Evolutionary conservation across 192 early-diverging fungal genomes (phyloP), one percentile per base, ranked within the genome.

Genomic region (Backusella australiensis): DNA sequence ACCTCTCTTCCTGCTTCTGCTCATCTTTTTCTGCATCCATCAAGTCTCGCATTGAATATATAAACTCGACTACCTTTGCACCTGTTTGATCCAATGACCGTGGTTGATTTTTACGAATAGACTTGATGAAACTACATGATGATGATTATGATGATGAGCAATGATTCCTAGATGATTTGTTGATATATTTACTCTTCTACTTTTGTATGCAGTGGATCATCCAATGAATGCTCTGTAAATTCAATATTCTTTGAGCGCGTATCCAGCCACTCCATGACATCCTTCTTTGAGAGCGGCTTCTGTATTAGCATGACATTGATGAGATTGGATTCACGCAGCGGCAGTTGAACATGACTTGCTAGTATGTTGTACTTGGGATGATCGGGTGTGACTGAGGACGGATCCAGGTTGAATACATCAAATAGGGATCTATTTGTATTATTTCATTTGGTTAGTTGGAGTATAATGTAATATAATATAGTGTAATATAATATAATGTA

Each of bases 301-400:
- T 83, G 82, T 46, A 83, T 79, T 42, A 83, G 12, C 75, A 79
- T 83, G 32, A 77, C 75, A 36, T 52, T 70, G 21, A 82, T 82
- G 0, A 52, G 14, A 17, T 77, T 67, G 14, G 76, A 39, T 26
- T 72, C 56, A 32, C 68, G 41, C 19, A 83, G 6, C 1, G 70
- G 42, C 8, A 83, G 35, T 14, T 75, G 77, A n/a, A 83, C 82
- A 73, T 83, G 82, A 5, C 74, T 80, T 6, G 82, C 82, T 4
- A 83, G 73, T 12, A 83, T 79, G 49, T 75, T 76, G 21, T 74
- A 75, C 7, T 49, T 53, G 7, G 78, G 77, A 29, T 82, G 77
- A 17, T 82, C 77, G 6, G 77, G 32, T 15, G 81, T 76, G 49
- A 82, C 71, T 0, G 81, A 82, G 23, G 49, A 29, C 17, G 77